Base-by-base conservation (phyloP, 2,329 filamentous ascomycete genomes). In the Sclerotinia glacialis region DNA sequence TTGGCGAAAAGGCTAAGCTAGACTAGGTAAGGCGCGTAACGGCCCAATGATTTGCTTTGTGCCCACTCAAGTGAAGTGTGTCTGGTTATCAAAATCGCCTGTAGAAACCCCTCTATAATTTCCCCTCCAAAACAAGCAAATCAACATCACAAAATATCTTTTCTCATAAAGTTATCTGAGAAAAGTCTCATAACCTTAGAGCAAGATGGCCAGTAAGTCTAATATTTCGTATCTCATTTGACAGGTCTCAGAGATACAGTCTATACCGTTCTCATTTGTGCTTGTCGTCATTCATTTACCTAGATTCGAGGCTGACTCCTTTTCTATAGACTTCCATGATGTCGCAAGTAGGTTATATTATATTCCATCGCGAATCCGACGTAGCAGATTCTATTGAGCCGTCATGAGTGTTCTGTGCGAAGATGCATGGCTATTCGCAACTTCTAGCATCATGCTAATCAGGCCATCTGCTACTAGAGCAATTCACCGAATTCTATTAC, bases 401-500 rank as follows among this genome's bases (percentile, higher is more conserved):
- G 23, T 64, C 26, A 31, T 21, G n/a, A 3, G n/a, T 12, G 28
- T 26, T 11, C 3, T 58, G 3, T 47, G 53, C 62, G 42, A 58
- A 18, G 42, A 56, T 34, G 49, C 42, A 46, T 23, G 50, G 21
- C 50, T 44, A 26, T 58, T 26, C 63, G 34, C 31, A 64, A 42
- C 50, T 47, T 67, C 55, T 37, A 26, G 58, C 58, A 34, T 23
- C 44, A 49, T 49, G 66, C 64, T 72, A 54, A 71, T 67, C 11
- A 34, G 49, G 23, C 70, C 72, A 60, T 74, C 67, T 76, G 69
- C 47, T 50, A 47, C 31, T 68, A 97, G 93, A 89, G 78, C 86
- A 96, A 81, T 97, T 98, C 80, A 89, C 94, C 72, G 77, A 88
- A 69, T 94, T 89, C 83, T 98, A 97, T 87, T 97, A 97, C 85